Evolutionary conservation across 1,284 basidiomycete genomes (phyloP).

Genomic region (Phenoliferia sp.): DNA sequence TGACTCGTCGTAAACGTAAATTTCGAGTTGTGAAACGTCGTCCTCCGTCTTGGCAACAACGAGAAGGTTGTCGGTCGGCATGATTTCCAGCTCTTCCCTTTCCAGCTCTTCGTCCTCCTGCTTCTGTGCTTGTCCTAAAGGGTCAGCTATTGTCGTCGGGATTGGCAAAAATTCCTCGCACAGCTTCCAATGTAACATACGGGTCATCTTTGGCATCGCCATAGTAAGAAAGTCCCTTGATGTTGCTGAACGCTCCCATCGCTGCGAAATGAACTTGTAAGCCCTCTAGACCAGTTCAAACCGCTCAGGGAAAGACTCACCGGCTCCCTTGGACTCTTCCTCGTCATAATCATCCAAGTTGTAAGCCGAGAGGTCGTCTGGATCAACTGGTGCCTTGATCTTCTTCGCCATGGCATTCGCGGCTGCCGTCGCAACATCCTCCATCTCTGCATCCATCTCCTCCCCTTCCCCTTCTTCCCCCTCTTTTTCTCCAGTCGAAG

Average conservation of each 20-base stretch:
- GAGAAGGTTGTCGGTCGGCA: constrained; percentile 86
- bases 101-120: constrained; percentile 72
- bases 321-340: constrained; percentile 59
- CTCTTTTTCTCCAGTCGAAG: constrained; percentile 12
- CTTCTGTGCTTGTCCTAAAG: background rate
- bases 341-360: constrained; percentile 92
- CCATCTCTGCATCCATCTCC: constrained; percentile 53
- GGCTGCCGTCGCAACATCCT: constrained; percentile 49
- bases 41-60: constrained; percentile 94
- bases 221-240: constrained; percentile 91
- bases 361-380: constrained; percentile 78
- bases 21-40: constrained; percentile 91
- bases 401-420: constrained; percentile 21
- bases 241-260: constrained; percentile 87
- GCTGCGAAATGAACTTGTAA: constrained; percentile 45
- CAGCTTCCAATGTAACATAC: constrained; percentile 93
- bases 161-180: constrained; percentile 42
- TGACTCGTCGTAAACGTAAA: constrained; percentile 88
- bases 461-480: constrained; percentile 18
- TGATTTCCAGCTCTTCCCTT: constrained; percentile 82
- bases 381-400: constrained; percentile 47
- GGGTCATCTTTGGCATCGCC: constrained; percentile 91
- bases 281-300: constrained; percentile 2
- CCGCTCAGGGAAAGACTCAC: constrained; percentile 44
- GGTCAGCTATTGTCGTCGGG: background rate